Evolutionary conservation across 257 asterid genomes (phyloP).

Genomic region (Solanum bulbocastanum): DNA sequence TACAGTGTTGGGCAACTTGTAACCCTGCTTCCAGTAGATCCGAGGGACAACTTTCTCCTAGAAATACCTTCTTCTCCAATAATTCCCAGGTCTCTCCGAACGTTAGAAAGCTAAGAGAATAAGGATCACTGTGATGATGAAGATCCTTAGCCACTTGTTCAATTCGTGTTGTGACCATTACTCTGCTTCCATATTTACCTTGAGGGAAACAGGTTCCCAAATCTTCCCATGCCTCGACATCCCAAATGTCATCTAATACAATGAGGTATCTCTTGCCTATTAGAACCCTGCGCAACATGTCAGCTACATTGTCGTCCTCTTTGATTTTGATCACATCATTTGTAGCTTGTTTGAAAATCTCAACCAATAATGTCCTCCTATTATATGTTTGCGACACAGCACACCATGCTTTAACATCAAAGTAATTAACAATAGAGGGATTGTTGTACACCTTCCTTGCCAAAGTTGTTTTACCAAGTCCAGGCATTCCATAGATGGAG

Average conservation of each 20-base stretch:
- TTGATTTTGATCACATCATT: background rate
- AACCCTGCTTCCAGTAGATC: background rate
- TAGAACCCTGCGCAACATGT: no score
- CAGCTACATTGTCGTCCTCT: background rate
- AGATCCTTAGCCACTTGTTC: background rate
- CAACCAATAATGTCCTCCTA: background rate
- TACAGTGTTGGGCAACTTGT: background rate
- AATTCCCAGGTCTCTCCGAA: background rate
- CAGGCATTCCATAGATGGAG: background rate
- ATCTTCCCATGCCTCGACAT: no score
- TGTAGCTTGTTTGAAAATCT: background rate
- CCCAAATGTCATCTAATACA: no score
- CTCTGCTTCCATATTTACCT: background rate
- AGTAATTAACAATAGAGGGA: background rate
- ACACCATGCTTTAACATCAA: no score
- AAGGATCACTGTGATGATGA: background rate
- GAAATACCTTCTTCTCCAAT: background rate
- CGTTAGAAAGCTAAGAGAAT: background rate
- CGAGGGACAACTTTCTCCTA: background rate
- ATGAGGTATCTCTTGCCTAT: no score
- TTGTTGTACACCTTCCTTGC: background rate
- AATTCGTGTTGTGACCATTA: background rate
- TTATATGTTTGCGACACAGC: background rate
- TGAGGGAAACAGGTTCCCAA: background rate
- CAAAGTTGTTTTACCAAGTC: background rate